A percentile compares a stretch with the other conserved stretches of the same genome.
Conservation (phyloP, 2,329 filamentous ascomycete species). For the Shiraia sp. region DNA sequence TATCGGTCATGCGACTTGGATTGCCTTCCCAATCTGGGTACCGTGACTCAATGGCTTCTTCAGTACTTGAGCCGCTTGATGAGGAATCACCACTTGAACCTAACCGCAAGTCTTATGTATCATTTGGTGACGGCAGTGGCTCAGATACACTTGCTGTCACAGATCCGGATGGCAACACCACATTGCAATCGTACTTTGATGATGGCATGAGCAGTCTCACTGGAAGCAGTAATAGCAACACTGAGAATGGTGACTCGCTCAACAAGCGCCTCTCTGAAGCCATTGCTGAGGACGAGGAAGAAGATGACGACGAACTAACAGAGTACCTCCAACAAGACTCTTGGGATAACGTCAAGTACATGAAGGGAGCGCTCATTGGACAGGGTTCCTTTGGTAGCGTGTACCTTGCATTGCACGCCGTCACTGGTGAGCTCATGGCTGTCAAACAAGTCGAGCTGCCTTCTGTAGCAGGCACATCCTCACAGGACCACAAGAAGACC, state of each 20-base stretch:
- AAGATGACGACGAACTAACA: conserved; percentile 83
- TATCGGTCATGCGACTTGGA: conserved; percentile 64
- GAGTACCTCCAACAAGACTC: conserved; percentile 91
- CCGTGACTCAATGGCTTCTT: conserved; percentile 86
- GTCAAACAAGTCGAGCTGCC: conserved; percentile 98
- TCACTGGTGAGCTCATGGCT: conserved; percentile 95
- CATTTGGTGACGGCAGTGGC: conserved; percentile 71
- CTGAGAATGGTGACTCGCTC: conserved; percentile 69
- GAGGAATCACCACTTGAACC: conserved; percentile 87
- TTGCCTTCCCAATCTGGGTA: conserved; percentile 65
- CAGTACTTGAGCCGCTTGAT: conserved; percentile 84
- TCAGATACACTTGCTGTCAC: conserved; percentile 73
- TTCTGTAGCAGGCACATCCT: conserved; percentile 73
- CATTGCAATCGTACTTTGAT: conserved; percentile 81
- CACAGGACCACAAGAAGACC: conserved; percentile 84
- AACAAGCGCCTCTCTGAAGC: conserved; percentile 83
- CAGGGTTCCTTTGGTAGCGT: conserved; percentile 97
- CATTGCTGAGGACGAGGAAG: conserved; percentile 87
- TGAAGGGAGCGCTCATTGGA: conserved; percentile 97
- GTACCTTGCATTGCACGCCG: conserved; percentile 90
- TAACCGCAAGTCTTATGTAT: conserved; percentile 95
- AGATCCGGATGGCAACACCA: conserved; percentile 72
- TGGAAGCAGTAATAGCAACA: conserved; percentile 64
- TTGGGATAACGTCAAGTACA: conserved; percentile 98
- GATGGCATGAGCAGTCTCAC: conserved; percentile 74